Conservation (phyloP, 495 filamentous ascomycete genomes). For the Cercophora newfieldiana region DNA sequence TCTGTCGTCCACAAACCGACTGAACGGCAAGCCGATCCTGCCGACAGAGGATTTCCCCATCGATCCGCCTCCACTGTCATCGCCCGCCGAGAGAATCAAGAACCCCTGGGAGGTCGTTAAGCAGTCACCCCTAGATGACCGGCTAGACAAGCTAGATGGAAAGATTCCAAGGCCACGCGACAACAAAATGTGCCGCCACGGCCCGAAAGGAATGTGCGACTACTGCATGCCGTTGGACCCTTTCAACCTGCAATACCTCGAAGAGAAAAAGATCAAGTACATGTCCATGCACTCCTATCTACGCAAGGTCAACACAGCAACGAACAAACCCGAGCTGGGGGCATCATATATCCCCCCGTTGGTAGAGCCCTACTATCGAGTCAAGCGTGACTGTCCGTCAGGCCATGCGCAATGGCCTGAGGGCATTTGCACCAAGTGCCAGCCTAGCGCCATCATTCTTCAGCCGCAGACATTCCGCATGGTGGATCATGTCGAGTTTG, state of each 20-base stretch:
- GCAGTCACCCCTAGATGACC: conserved; percentile 83
- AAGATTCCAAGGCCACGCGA: conserved; percentile 82
- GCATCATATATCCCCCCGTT: conserved; percentile 95
- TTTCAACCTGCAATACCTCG: conserved; percentile 81
- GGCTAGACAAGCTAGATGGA: conserved; percentile 84
- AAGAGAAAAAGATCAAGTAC: conserved; percentile 97
- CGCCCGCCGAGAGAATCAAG: conserved; percentile 65
- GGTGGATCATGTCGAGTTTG: conserved; percentile 98
- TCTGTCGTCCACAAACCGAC: conserved; percentile 53
- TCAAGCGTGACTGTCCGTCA: conserved; percentile 84
- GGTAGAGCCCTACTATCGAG: conserved; percentile 89
- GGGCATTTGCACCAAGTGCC: conserved; percentile 98
- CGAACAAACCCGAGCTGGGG: conserved; percentile 90
- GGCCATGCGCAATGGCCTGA: conserved; percentile 93
- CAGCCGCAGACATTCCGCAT: conserved; percentile 94
- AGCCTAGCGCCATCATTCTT: conserved; percentile 94
- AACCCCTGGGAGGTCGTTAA: conserved; percentile 92
- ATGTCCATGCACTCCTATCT: conserved; percentile 94
- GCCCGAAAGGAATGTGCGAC: conserved; percentile 97
- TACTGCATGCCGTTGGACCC: conserved; percentile 99
- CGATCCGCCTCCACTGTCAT: conserved; percentile 55
- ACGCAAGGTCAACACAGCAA: conserved; percentile 89
- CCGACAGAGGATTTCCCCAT: conserved; percentile 67
- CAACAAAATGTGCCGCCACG: conserved; percentile 89
- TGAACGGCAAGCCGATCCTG: conserved; percentile 78